Evolutionary conservation across 768 basidiomycete species (phyloP), one percentile per base, ranked within the genome.

Genomic region (Rhodotorula babjevae): DNA sequence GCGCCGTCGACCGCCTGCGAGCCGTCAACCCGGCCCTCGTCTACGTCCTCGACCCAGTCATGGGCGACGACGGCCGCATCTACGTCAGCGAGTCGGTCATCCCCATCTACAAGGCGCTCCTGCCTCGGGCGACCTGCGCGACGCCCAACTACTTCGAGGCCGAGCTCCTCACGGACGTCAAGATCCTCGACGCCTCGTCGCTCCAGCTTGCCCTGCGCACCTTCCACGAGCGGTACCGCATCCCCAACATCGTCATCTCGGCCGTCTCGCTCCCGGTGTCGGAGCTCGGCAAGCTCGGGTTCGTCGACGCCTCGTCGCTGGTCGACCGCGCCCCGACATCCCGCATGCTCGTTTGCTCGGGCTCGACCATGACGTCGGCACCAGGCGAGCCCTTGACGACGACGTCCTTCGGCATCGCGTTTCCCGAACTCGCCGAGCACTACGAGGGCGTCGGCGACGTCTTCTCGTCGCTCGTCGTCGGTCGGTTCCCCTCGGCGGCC

Each of bases 131-230:
- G 6, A 91, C 91, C 0, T 88, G 97, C 61, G 97, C 97, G 75
- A 93, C 96, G 0, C 96, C 96, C 0, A 99, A 99, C 79, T 96
- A 93, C 87, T 99, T 93, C 77, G 96, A 99, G 83, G 90, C 90
- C 72, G 95, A 98, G 93, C 83, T 88, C 6, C 84, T 99, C 27
- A 92, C 95, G 0, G 86, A 87, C 42, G 83, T 86, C 49, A 82
- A 86, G 68, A 86, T 99, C 59, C 84, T 83, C n/a, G 87, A 90
- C 74, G 77, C 88, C 3, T 55, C 80, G 1, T 88, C 92, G 12
- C 85, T 97, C 15, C 87, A 84, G 29, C 80, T 83, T 6, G 91
- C 92, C 1, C 82, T 99, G 59, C 82, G 80, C 19, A 86, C 86
- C 36, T 85, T 99, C 27, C 96, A 99, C 83, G 81, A 84, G n/a